These are phyloP conservation scores for Cercospora janseana DNA, from an alignment of 2,329 filamentous ascomycete genomes.

Conservation along the genomic window DNA sequence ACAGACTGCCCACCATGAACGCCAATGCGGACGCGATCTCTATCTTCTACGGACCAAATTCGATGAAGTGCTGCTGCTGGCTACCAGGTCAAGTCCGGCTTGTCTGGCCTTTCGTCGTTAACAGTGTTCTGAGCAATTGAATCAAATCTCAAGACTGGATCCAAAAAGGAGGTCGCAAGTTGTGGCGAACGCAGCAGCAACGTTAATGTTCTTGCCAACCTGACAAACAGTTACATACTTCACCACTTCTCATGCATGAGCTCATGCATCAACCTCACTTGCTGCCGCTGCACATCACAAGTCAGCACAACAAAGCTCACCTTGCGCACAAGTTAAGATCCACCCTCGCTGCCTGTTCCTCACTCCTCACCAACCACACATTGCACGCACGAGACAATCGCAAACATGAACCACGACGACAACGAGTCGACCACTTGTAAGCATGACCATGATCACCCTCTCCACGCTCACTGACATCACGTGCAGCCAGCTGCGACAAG, in stretches of 20 bases:
- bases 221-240: constrained; percentile 4
- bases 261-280: background rate
- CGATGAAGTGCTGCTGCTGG: too few species aligned
- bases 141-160: too few species aligned
- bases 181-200: background rate
- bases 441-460: background rate
- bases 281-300: constrained; percentile 1
- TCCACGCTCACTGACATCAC: background rate
- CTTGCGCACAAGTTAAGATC: background rate
- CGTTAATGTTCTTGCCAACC: background rate
- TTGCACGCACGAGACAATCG: constrained; percentile 5
- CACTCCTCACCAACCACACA: constrained; percentile 12
- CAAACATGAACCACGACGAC: constrained; percentile 14
- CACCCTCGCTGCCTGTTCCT: constrained; percentile 5
- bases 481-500: constrained; percentile 1
- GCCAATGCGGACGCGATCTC: too few species aligned
- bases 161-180: background rate
- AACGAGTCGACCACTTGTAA: constrained; percentile 8
- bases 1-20: too few species aligned
- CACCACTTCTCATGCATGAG: background rate
- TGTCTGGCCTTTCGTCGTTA: too few species aligned
- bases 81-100: too few species aligned
- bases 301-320: constrained; percentile 10
- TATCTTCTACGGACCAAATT: too few species aligned
- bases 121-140: too few species aligned